Percentiles rank a stretch among this genome's conserved stretches.
These are phyloP conservation scores for Skeletonema costatum DNA, from an alignment of 108 stramenopile species.

Conservation along the genomic window DNA sequence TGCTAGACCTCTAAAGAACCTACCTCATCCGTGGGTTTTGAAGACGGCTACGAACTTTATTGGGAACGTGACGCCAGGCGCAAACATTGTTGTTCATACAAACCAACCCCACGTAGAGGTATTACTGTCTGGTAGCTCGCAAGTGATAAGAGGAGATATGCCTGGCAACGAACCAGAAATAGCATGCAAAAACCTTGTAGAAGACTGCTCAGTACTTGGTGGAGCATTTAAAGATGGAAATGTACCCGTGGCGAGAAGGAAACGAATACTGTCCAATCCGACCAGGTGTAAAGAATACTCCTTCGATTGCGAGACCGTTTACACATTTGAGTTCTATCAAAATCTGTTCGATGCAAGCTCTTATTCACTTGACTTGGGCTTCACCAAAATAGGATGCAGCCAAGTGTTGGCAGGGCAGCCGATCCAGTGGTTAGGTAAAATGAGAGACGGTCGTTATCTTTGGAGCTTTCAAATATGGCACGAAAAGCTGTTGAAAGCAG, in stretches of 20 bases:
- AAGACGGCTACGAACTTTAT: conserved; percentile 46
- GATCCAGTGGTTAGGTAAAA: conserved; percentile 52
- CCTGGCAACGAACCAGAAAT: conserved; percentile 56
- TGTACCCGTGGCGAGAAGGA: conserved; percentile 30
- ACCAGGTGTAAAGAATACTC: conserved; percentile 17
- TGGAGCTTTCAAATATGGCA: conserved; percentile 60
- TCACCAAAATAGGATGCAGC: conserved; percentile 42
- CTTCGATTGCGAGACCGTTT: conserved; percentile 53
- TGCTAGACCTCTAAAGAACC: conserved; percentile 44
- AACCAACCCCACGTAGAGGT: conserved; percentile 38
- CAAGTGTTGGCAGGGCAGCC: conserved; percentile 51
- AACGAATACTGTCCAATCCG: conserved; percentile 41
- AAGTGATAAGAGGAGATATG: conserved; percentile 45
- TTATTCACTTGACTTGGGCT: conserved; percentile 50
- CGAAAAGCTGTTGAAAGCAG: conserved; percentile 35
- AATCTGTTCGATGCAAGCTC: conserved; percentile 41
- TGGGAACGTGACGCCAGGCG: conserved; percentile 34
- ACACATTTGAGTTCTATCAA: conserved; percentile 65
- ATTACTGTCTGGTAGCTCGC: conserved; percentile 33
- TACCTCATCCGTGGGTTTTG: conserved; percentile 51
- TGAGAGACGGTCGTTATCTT: conserved; percentile 44
- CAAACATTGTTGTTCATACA: conserved; percentile 31
- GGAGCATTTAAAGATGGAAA: conserved; percentile 35
- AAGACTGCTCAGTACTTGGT: conserved; percentile 50
- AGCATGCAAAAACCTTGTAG: conserved; percentile 22